phyloP scores from a whole-genome alignment of 345 rosid species.

The Populus pruinosa region DNA sequence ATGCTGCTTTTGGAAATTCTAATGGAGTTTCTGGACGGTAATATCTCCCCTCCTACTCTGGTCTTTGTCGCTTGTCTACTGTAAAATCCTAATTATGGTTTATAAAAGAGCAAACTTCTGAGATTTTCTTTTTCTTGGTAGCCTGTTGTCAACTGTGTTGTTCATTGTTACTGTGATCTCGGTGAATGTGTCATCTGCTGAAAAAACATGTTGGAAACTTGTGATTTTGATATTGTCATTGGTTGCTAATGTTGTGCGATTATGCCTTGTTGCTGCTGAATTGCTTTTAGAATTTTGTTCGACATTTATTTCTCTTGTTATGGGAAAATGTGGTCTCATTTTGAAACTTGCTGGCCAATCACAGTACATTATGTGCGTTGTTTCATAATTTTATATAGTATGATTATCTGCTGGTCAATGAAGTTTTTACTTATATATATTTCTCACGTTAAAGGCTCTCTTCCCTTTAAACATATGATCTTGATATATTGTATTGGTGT shows the following conservation, averaged over 20 bases:
- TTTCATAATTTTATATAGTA: not conserved
- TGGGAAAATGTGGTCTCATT: not conserved
- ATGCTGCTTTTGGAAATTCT: constrained; percentile 37
- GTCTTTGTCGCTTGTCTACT: not conserved
- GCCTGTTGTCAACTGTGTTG: not conserved
- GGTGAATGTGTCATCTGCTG: not conserved
- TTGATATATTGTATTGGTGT: not conserved
- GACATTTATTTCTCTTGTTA: not conserved
- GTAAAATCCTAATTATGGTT: not conserved
- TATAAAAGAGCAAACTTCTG: not conserved
- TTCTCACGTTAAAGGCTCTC: too few species aligned
- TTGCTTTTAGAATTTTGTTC: not conserved
- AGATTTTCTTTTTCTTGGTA: not conserved
- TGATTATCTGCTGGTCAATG: not conserved
- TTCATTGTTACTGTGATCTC: not conserved
- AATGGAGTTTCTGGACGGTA: constrained; percentile 60
- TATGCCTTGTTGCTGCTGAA: not conserved
- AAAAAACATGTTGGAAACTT: not conserved
- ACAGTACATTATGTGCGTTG: not conserved
- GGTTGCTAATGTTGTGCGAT: not conserved
- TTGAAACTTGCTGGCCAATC: not conserved
- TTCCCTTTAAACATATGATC: not conserved
- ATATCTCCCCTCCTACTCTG: constrained; percentile 3
- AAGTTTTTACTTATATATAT: too few species aligned
- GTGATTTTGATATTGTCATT: not conserved